These are phyloP conservation scores for Yamadazyma olivae DNA, from an alignment of 805 yeast genomes.

Conservation along the genomic window DNA sequence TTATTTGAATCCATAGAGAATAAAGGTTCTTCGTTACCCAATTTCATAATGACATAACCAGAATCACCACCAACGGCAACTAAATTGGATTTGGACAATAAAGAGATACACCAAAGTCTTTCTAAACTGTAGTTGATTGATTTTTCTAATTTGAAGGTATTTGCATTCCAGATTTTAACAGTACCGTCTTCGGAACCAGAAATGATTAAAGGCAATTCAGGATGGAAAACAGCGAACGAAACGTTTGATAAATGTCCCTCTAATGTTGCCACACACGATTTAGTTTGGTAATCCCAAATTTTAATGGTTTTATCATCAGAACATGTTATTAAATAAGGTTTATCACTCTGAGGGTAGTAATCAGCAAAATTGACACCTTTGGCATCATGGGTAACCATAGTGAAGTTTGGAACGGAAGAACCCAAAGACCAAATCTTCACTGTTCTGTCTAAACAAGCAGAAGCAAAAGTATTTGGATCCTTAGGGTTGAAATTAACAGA, in stretches of 20 bases:
- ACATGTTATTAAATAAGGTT: conserved; percentile 89
- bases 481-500: conserved; percentile 93
- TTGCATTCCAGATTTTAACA: conserved; percentile 90
- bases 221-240: conserved; percentile 96
- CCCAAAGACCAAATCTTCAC: conserved; percentile 97
- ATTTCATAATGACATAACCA: conserved; percentile 82
- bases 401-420: conserved; percentile 82
- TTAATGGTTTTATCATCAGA: conserved; percentile 88
- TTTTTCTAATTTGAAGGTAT: conserved; percentile 90
- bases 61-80: conserved; percentile 94
- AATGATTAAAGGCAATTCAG: conserved; percentile 90
- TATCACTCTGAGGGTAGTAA: conserved; percentile 95
- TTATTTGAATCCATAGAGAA: conserved; percentile 92
- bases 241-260: conserved; percentile 95
- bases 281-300: conserved; percentile 97
- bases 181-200: conserved; percentile 98
- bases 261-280: conserved; percentile 88
- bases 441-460: conserved; percentile 94
- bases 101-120: conserved; percentile 93
- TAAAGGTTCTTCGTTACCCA: conserved; percentile 94
- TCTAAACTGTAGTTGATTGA: conserved; percentile 88
- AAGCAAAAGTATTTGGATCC: conserved; percentile 96
- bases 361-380: conserved; percentile 96
- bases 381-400: conserved; percentile 84
- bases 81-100: conserved; percentile 67